A percentile compares a stretch with the other conserved stretches of the same genome.
Conservation (phyloP, 345 rosid genomes). For the Lumnitzera racemosa region DNA sequence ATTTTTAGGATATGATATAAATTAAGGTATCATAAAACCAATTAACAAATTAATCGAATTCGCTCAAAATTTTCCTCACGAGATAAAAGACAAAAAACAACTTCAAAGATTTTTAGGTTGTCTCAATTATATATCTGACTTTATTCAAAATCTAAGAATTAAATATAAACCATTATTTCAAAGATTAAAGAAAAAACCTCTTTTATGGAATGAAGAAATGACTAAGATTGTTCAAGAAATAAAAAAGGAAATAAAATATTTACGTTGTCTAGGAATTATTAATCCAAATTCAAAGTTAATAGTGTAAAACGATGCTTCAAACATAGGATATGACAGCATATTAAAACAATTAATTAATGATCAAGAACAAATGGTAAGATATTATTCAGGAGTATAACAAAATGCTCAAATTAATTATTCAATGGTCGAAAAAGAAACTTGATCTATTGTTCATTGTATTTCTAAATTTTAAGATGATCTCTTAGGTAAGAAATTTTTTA, state of each 20-base stretch:
- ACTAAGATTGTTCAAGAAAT: neutral
- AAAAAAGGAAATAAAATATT: neutral
- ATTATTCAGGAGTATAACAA: neutral
- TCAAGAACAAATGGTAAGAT: neutral
- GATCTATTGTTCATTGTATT: neutral
- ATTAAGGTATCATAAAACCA: neutral
- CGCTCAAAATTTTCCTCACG: too few relatives aligned
- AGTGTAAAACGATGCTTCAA: neutral
- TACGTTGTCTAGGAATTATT: neutral
- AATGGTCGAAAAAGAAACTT: too few relatives aligned
- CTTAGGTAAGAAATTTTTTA: neutral
- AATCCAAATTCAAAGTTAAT: neutral
- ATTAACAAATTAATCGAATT: neutral
- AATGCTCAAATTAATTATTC: neutral
- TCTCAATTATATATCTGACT: too few relatives aligned
- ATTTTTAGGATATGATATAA: too few relatives aligned
- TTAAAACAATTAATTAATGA: neutral
- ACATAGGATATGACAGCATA: neutral
- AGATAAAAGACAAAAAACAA: neutral
- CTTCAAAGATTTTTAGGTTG: too few relatives aligned
- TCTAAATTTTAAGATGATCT: neutral
- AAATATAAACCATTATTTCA: too few relatives aligned
- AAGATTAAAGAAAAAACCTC: too few relatives aligned
- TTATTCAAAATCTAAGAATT: too few relatives aligned
- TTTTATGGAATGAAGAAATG: too few relatives aligned